phyloP scores from a whole-genome alignment of 2,329 filamentous ascomycete genomes.

The Pseudogymnoascus sp. region DNA sequence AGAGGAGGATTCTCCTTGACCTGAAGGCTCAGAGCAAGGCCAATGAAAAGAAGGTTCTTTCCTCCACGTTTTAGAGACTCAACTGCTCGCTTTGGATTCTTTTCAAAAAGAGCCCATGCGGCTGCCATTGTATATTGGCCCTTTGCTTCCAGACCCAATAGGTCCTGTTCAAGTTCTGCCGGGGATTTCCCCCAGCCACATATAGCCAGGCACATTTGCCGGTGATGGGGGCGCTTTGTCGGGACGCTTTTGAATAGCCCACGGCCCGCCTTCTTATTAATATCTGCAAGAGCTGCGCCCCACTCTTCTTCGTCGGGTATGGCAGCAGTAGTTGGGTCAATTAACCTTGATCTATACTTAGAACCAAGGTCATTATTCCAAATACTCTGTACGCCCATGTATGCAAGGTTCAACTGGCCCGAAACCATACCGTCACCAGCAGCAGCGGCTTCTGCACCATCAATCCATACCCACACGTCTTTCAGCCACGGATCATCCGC shows the following conservation, averaged over 20 bases:
- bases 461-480: conserved; percentile 70
- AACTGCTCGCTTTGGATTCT: conserved; percentile 59
- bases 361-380: conserved; percentile 61
- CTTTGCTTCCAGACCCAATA: conserved; percentile 38
- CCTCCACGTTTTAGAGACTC: conserved; percentile 62
- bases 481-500: conserved; percentile 66
- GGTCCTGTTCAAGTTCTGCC: conserved; percentile 35
- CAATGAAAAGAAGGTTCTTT: conserved; percentile 59
- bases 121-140: conserved; percentile 65
- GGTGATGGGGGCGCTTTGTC: conserved; percentile 60
- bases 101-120: conserved; percentile 66
- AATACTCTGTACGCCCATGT: conserved; percentile 63
- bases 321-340: conserved; percentile 33
- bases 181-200: conserved; percentile 61
- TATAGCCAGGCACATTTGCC: conserved; percentile 66
- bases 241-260: conserved; percentile 53
- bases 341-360: conserved; percentile 30
- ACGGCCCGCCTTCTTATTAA: conserved; percentile 55
- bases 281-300: conserved; percentile 53
- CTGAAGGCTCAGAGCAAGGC: conserved; percentile 57
- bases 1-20: conserved; percentile 37
- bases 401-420: conserved; percentile 62
- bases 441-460: conserved; percentile 55
- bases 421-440: conserved; percentile 62
- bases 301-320: conserved; percentile 34